Conservation (phyloP, 1,284 basidiomycete genomes). For the Neolentinus lepideus region DNA sequence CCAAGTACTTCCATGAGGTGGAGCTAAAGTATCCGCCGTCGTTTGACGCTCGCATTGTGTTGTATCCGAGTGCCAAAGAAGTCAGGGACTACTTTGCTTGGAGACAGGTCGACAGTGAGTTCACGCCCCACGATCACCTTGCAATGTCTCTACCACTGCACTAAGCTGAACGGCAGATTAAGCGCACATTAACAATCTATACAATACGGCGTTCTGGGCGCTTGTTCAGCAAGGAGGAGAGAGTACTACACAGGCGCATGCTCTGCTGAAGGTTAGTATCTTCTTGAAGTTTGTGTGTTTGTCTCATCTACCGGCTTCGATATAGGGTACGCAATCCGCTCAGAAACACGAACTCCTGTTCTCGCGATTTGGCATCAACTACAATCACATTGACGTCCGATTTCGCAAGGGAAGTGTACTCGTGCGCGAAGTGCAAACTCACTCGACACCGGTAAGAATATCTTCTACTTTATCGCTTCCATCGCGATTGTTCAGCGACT, state of each 20-base stretch:
- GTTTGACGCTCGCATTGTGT: constrained; percentile 87
- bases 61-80: constrained; percentile 73
- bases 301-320: neutral
- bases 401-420: constrained; percentile 87
- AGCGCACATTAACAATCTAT: constrained; percentile 98
- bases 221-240: constrained; percentile 76
- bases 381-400: constrained; percentile 69
- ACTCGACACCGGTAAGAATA: neutral
- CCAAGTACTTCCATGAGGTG: constrained; percentile 66
- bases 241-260: constrained; percentile 78
- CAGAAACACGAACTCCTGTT: constrained; percentile 92
- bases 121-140: neutral
- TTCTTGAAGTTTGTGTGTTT: neutral
- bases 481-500: constrained; percentile 1
- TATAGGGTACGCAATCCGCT: constrained; percentile 79
- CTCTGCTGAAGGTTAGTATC: constrained; percentile 54
- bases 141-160: neutral
- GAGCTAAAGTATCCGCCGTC: constrained; percentile 78
- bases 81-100: constrained; percentile 93
- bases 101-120: constrained; percentile 92
- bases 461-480: neutral
- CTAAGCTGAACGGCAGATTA: constrained; percentile 11
- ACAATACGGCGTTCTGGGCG: constrained; percentile 97
- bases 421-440: constrained; percentile 47
- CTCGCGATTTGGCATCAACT: constrained; percentile 80